These are phyloP conservation scores for Boletus bicolor DNA, from an alignment of 768 basidiomycete species.

Conservation along the genomic window DNA sequence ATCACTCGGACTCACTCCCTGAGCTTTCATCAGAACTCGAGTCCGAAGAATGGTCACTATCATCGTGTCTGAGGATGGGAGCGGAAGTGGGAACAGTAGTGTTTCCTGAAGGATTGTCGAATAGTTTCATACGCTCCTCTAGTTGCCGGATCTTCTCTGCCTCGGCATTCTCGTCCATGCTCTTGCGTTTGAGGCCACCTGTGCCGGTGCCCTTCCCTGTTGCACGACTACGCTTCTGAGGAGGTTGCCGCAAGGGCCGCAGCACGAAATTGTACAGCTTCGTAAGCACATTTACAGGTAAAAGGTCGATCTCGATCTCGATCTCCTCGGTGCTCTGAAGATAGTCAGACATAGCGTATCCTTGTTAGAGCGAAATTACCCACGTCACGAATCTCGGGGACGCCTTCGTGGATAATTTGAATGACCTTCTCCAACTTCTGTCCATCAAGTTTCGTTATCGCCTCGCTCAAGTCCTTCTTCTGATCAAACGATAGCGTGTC, in stretches of 20 bases:
- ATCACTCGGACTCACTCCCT: constrained; percentile 79
- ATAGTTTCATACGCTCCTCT: constrained; percentile 83
- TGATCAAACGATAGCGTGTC: constrained; percentile 90
- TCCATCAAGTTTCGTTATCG: constrained; percentile 83
- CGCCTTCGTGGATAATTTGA: constrained; percentile 90
- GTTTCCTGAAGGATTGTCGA: constrained; percentile 58
- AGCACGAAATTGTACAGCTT: constrained; percentile 96
- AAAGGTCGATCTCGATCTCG: constrained; percentile 93
- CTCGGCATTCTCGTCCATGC: constrained; percentile 96
- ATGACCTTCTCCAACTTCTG: constrained; percentile 85
- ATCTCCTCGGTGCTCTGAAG: constrained; percentile 92
- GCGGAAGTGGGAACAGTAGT: constrained; percentile 34
- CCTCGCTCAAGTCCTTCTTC: constrained; percentile 97
- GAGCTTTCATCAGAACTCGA: constrained; percentile 80
- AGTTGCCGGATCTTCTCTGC: constrained; percentile 91
- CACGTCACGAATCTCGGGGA: constrained; percentile 91
- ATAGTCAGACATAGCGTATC: constrained; percentile 12
- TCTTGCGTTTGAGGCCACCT: constrained; percentile 88
- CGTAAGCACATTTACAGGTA: constrained; percentile 83
- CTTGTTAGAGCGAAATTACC: constrained; percentile 34
- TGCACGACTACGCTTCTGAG: constrained; percentile 56
- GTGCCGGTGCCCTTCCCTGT: constrained; percentile 80
- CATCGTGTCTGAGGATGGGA: constrained; percentile 34
- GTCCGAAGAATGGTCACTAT: constrained; percentile 77
- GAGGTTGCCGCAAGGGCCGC: constrained; percentile 66